phyloP scores from a whole-genome alignment of 805 yeast genomes.

The Saccharomycopsis fibuligera region DNA sequence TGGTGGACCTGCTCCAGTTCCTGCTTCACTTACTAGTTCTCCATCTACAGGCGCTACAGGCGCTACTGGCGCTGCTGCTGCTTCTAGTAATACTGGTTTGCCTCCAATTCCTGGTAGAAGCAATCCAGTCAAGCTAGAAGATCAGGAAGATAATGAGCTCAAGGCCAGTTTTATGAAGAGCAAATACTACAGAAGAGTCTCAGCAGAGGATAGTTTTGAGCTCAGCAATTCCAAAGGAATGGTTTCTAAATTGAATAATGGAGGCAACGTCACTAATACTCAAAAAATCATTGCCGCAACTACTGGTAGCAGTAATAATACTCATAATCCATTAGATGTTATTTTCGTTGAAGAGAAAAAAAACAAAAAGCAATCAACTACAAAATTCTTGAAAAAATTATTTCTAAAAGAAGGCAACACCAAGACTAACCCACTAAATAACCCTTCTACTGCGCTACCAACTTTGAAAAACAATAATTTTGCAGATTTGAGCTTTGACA shows the following conservation, averaged over 20 bases:
- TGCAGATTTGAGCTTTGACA: constrained; percentile 29
- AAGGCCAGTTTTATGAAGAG: constrained; percentile 20
- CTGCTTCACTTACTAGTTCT: neutral
- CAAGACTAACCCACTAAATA: constrained; percentile 14
- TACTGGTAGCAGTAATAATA: neutral
- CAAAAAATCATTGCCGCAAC: constrained; percentile 3
- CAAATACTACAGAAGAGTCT: constrained; percentile 16
- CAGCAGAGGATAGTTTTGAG: constrained; percentile 12
- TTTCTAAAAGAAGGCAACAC: constrained; percentile 13
- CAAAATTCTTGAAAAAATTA: constrained; percentile 19
- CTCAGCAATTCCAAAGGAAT: constrained; percentile 8
- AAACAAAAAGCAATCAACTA: constrained; percentile 10
- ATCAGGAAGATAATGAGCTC: constrained; percentile 21
- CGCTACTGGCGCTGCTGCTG: neutral
- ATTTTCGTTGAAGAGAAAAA: constrained; percentile 18
- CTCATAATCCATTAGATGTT: constrained; percentile 18
- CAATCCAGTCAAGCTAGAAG: constrained; percentile 1
- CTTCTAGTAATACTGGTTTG: neutral
- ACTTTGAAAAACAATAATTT: constrained; percentile 22
- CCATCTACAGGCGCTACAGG: neutral
- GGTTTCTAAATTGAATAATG: constrained; percentile 13
- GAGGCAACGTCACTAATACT: neutral
- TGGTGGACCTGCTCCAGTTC: neutral
- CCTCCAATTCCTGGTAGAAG: neutral
- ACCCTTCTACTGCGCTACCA: constrained; percentile 17